These are phyloP conservation scores for Farysia itapuensis DNA, from an alignment of 1,284 basidiomycete species.

Conservation along the genomic window DNA sequence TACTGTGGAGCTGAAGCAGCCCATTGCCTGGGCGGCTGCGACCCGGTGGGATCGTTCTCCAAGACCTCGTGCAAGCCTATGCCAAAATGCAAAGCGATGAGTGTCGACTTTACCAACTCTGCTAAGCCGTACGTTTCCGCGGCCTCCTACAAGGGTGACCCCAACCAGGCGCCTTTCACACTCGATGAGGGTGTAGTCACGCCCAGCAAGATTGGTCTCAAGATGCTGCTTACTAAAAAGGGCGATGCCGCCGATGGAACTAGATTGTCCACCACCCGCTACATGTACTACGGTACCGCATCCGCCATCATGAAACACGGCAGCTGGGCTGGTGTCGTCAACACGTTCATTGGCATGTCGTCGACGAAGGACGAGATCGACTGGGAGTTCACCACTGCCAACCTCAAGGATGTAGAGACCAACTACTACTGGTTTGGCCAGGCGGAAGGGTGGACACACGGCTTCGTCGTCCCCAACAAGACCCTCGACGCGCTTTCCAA, in stretches of 20 bases:
- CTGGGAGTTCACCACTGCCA: conserved; percentile 32
- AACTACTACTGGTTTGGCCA: conserved; percentile 35
- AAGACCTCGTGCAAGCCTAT: conserved; percentile 34
- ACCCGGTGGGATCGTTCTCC: conserved; percentile 23
- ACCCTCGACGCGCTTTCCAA: conserved; percentile 7
- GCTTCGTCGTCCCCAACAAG: conserved; percentile 5
- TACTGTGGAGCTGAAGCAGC: conserved; percentile 21
- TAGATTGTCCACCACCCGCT: conserved; percentile 27
- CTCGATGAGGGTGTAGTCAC: conserved; percentile 27
- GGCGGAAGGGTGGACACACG: conserved; percentile 29
- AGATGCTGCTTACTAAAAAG: conserved; percentile 24
- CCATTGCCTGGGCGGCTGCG: conserved; percentile 35
- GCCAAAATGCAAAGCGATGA: conserved; percentile 35
- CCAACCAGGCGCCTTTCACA: conserved; percentile 32
- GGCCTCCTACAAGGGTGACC: conserved; percentile 31
- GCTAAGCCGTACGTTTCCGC: conserved; percentile 22
- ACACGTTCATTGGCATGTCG: conserved; percentile 41
- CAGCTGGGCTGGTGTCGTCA: conserved; percentile 34
- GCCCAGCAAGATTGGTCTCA: conserved; percentile 14
- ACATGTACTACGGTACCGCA: conserved; percentile 38
- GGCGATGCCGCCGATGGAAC: conserved; percentile 19
- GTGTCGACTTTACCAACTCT: conserved; percentile 34
- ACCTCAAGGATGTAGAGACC: conserved; percentile 18
- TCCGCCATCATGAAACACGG: conserved; percentile 35
- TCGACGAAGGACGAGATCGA: conserved; percentile 21